Base-by-base conservation (phyloP, 2,329 filamentous ascomycete species). In the Colletotrichum horii region DNA sequence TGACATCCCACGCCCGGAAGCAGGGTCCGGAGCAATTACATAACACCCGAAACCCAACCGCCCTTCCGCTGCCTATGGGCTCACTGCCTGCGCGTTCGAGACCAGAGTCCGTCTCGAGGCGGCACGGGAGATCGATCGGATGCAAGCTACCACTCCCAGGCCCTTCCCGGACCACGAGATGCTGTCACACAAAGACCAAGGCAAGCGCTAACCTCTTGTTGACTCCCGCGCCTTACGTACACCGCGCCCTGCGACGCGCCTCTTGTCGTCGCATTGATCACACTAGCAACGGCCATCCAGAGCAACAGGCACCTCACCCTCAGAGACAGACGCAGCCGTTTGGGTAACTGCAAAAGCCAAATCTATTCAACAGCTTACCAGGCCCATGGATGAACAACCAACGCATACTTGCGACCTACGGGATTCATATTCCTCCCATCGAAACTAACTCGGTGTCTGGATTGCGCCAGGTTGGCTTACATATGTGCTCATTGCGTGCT, bases 191-290 rank as follows among this genome's bases (percentile, higher is more conserved):
- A 55, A 38, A 38, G n/a, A 38, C n/a, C 15, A 24, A 67, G 24
- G 43, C 7, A 58, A 68, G 56, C 38, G 62, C 62, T 48, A 38
- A 36, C n/a, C 16, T 36, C 64, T 32, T 8, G 9, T 68, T 60
- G 70, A 68, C 73, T 67, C 22, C 56, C 22, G 32, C 73, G 34
- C 73, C 64, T 34, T 62, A 19, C 56, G 58, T 36, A 48, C 26
- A 66, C 16, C 16, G 56, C 70, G 73, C 73, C 73, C 73, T 75
- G 43, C 73, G 19, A 48, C 12, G 19, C 69, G 70, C 73, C 73
- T 64, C 73, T 73, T 65, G 73, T 65, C 70, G 56, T 48, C 26
- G 12, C 30, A 26, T 34, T 38, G 24, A 28, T 30, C 22, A n/a
- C 34, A 24, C 68, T 56, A 66, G 66, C n/a, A 65, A 58, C 65